Base-by-base conservation (phyloP, 345 rosid genomes). In the Mangifera indica region DNA sequence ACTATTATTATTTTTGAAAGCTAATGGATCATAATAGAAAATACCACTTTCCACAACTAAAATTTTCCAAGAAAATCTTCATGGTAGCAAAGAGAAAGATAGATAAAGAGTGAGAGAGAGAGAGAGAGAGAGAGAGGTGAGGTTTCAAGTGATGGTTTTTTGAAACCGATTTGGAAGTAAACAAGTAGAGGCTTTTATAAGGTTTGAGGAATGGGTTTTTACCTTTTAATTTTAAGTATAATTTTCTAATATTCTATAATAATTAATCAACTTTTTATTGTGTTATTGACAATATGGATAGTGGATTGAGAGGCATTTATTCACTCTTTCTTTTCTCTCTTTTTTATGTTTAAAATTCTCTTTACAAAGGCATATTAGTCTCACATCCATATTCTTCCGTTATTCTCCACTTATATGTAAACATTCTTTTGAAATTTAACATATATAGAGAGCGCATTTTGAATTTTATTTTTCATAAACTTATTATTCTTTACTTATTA, bases 111-210 rank as follows among this genome's bases (percentile, higher is more conserved):
- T n/a, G n/a, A n/a, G n/a, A n/a, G n/a, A n/a, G 52, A 48, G 52
- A 45, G 68, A 34, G 68, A 48, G 55, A 54, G 29, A 69, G 78
- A 66, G 73, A 61, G 29, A 32, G 62, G 29, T 64, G 4, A 70
- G 67, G 49, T 73, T 73, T 71, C 51, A 25, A 67, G 75, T 51
- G 56, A 22, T 63, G 32, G 51, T 63, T 7, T 69, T 72, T 58
- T 69, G 74, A 75, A 74, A 77, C 81, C 77, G 4, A 71, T 68
- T 79, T 82, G 77, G 72, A 63, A 34, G 77, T 69, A 70, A 69
- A 67, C 69, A 60, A 29, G 57, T 34, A 3, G 7, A 58, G 29
- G 60, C 73, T 58, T 51, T 73, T 77, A 58, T 63, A 66, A 71
- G 74, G 62, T 29, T 37, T n/a, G 32, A 48, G 49, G 37, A 46